Evolutionary conservation across 2,329 filamentous ascomycete species (phyloP).

Genomic region (Pezicula neosporulosa): DNA sequence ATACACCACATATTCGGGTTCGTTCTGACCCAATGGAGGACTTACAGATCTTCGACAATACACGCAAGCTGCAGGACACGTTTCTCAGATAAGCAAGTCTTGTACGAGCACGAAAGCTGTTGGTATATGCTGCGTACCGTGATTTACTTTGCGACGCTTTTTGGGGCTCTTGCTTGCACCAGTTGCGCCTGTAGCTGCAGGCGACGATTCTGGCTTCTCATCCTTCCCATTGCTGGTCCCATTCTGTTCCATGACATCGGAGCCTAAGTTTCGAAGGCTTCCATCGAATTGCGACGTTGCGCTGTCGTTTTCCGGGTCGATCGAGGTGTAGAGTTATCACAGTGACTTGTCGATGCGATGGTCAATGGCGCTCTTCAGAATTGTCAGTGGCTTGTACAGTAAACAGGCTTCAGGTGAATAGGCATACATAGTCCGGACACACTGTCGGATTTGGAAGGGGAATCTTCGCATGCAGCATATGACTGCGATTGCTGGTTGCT

Average conservation of each 20-base stretch:
- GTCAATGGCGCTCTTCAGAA: not conserved
- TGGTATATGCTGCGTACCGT: slow-evolving; percentile 57
- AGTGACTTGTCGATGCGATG: not conserved
- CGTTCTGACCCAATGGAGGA: slow-evolving; percentile 34
- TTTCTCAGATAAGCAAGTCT: slow-evolving; percentile 28
- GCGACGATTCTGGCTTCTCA: slow-evolving; percentile 27
- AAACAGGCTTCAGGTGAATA: too few relatives aligned
- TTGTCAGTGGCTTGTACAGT: not conserved
- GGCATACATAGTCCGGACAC: too few relatives aligned
- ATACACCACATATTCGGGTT: slow-evolving; percentile 21
- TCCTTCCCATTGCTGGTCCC: slow-evolving; percentile 27
- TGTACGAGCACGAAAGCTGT: slow-evolving; percentile 21
- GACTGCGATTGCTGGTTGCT: too few relatives aligned
- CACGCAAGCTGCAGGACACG: slow-evolving; percentile 68
- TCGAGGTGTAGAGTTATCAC: not conserved
- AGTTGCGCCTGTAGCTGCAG: slow-evolving; percentile 20
- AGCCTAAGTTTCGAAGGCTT: slow-evolving; percentile 26
- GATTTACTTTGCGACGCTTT: slow-evolving; percentile 86
- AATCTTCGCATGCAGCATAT: too few relatives aligned
- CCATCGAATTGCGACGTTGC: slow-evolving; percentile 28
- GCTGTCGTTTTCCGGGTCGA: slow-evolving; percentile 11
- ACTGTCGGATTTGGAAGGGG: too few relatives aligned
- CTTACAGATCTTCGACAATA: slow-evolving; percentile 90
- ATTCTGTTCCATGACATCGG: slow-evolving; percentile 33
- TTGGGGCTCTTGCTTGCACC: slow-evolving; percentile 58